Evolutionary conservation across 768 basidiomycete genomes (phyloP), one percentile per base, ranked within the genome.

Genomic region (Vararia minispora): DNA sequence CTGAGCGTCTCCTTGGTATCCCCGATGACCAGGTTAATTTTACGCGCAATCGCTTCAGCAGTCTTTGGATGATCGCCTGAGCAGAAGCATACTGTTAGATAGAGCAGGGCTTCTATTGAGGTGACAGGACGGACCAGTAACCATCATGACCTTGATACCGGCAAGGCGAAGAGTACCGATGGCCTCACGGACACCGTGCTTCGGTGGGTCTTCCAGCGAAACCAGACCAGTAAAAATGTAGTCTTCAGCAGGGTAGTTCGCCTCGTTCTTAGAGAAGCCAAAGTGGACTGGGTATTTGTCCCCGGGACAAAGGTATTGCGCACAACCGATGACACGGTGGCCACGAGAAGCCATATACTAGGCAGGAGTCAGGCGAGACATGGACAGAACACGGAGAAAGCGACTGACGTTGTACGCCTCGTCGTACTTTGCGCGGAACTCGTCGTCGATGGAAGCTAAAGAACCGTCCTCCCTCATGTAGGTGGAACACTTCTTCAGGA

Each of bases 271-370:
- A 7, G 73, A 69, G 58, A 81, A 81, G 2, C 60, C 49, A 42
- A 68, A 65, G 41, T 63, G 57, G 7, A 41, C 46, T 4, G 70
- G 64, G 49, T 72, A 79, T 45, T 60, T 41, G 18, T 67, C 62
- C 26, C 60, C 63, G 2, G 70, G 62, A 33, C 79, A 70, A 13
- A 77, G 66, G 13, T 55, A 52, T 47, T 78, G 77, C 2, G 79
- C 79, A 50, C 76, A 78, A n/a, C 75, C 79, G 40, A 81, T 81
- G 31, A 79, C 79, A 28, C 79, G 74, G 51, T 81, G 79, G 13
- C 79, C 79, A 43, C 79, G 65, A n/a, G 77, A 79, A 0, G 79
- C 77, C 79, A 81, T 81, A 54, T 81, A 81, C 76, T 79, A 44
- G 26, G 20, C 18, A 31, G 4, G 33, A 5, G 10, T 26, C 3